Base-by-base conservation (phyloP, 2,329 filamentous ascomycete genomes). In the Xylariales sp. region DNA sequence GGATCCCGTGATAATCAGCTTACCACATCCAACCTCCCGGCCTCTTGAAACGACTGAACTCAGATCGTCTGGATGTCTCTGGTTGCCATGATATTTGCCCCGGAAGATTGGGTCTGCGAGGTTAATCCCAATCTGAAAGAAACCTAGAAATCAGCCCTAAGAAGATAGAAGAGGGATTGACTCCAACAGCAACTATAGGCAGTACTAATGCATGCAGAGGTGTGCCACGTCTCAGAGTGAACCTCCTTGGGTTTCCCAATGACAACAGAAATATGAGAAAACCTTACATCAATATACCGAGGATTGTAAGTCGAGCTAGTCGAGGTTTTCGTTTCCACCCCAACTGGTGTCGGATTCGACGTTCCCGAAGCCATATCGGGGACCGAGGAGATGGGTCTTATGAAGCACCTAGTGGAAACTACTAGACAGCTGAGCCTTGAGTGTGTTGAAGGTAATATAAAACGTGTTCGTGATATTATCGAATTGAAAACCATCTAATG, bases 1-100 rank as follows among this genome's bases (percentile, higher is more conserved):
- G 1, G 89, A 95, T 15, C 93, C 93, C 0, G 93, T 98, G 24
- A 97, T 78, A 70, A 98, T 91, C 55, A 98, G 78, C 56, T 95
- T 96, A 44, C 75, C 70, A 59, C 90, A 96, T 28, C 93, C 91
- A 2, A 85, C 82, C 49, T 86, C 78, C 12, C 76, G 66, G 3
- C 88, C 89, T 49, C 93, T 78, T 48, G 83, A 71, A n/a, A 98
- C 69, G 19, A 98, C 86, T 49, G 81, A 83, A 20, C 73, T 62
- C 12, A 91, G 76, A 58, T 94, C 88, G 54, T 86, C 74, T 9
- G 82, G 77, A 54, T 94, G 88, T 19, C 71, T 67, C 51, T 86
- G 74, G 47, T 82, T 89, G 55, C 87, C 88, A 58, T 94, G 84
- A 59, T 97, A 94, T 31, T 78, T 66, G 38, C 93, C 93, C 34